phyloP scores from a whole-genome alignment of 2,329 filamentous ascomycete species.

The Xylaria sp. region DNA sequence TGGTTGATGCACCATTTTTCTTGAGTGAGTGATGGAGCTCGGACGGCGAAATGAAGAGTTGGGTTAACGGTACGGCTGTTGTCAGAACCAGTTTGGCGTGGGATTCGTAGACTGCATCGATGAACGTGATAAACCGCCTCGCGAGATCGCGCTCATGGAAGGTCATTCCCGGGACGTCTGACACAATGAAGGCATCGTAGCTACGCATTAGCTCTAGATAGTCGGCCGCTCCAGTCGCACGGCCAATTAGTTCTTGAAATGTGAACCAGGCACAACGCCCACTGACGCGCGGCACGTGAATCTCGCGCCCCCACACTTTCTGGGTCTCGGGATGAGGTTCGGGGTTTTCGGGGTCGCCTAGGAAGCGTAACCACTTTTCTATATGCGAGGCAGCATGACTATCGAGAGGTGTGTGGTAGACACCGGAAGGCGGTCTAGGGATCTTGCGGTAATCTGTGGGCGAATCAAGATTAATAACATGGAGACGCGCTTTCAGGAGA shows the following conservation, averaged over 20 bases:
- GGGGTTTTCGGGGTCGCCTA: constrained; percentile 84
- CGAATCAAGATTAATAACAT: constrained; percentile 94
- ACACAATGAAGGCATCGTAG: constrained; percentile 94
- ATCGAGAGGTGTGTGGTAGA: constrained; percentile 92
- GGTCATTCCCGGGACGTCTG: constrained; percentile 92
- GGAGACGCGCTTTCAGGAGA: constrained; percentile 83
- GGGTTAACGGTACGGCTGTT: constrained; percentile 82
- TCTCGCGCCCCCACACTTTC: constrained; percentile 91
- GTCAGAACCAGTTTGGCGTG: constrained; percentile 96
- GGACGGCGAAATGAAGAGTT: constrained; percentile 83
- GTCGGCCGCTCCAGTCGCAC: constrained; percentile 91
- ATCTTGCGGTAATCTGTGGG: constrained; percentile 98
- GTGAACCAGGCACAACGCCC: constrained; percentile 91
- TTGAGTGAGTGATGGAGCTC: constrained; percentile 73
- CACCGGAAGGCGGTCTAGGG: constrained; percentile 88
- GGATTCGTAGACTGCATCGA: constrained; percentile 93
- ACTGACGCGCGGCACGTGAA: constrained; percentile 86
- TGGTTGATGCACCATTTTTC: constrained; percentile 56
- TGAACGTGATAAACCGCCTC: constrained; percentile 94
- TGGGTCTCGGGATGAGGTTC: constrained; percentile 81
- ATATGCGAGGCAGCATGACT: constrained; percentile 81
- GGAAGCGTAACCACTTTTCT: constrained; percentile 94
- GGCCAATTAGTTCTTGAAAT: constrained; percentile 90
- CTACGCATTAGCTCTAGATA: constrained; percentile 91
- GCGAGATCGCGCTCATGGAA: constrained; percentile 87